Conservation (phyloP, 208 protist genomes). For the Leishmania amazonensis region DNA sequence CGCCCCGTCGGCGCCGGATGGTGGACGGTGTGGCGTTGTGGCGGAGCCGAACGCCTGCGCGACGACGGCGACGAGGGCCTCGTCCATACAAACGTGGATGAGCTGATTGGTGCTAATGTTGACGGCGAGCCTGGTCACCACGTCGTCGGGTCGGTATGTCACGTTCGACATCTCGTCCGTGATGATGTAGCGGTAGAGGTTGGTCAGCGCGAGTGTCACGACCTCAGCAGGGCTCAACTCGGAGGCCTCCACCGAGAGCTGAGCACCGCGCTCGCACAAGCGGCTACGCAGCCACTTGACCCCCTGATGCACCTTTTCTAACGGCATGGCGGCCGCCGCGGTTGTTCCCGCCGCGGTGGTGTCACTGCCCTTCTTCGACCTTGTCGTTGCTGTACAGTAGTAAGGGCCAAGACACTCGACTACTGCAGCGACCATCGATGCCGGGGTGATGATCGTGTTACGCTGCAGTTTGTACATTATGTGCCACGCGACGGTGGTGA, state of each 20-base stretch:
- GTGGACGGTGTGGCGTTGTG: constrained; percentile 7
- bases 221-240: constrained; percentile 33
- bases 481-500: constrained; percentile 64
- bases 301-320: constrained; percentile 22
- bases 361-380: background rate
- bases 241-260: constrained; percentile 47
- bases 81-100: constrained; percentile 86
- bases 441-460: constrained; percentile 79
- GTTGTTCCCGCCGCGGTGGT: background rate
- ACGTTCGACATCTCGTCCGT: constrained; percentile 23
- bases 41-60: constrained; percentile 40
- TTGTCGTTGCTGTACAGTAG: background rate
- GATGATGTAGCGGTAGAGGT: constrained; percentile 58
- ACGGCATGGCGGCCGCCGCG: constrained; percentile 10
- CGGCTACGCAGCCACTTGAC: constrained; percentile 62
- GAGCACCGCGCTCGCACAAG: constrained; percentile 42
- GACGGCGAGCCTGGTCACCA: constrained; percentile 50
- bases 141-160: constrained; percentile 31
- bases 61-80: constrained; percentile 68
- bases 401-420: constrained; percentile 52
- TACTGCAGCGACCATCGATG: constrained; percentile 70
- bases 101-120: constrained; percentile 89
- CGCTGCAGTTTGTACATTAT: constrained; percentile 66
- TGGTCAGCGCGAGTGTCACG: constrained; percentile 29
- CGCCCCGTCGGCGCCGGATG: constrained; percentile 16